Base-by-base conservation (phyloP, 140 eudicot species). In the Cichorium intybus region DNA sequence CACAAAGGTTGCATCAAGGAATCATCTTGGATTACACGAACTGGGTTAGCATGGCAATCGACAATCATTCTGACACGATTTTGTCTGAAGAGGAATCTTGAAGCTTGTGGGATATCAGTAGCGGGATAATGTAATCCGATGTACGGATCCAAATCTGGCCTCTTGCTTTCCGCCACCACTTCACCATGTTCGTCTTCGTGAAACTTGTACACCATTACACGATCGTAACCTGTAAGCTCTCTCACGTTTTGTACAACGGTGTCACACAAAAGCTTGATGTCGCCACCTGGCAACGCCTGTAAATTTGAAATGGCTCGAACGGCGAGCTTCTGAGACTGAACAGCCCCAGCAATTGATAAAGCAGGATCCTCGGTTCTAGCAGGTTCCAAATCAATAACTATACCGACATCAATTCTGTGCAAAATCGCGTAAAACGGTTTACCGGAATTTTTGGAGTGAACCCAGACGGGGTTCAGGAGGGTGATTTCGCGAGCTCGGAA, bases 181-280 rank as follows among this genome's bases (percentile, higher is more conserved):
- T 94, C 99, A 26, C 99, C 97, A 62, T 94, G 97, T 59, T 94
- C 96, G 56, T 94, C 99, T 66, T 94, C 99, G 17, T 94, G 97
- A 66, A 94, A 94, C 78, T 86, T 94, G 57, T 94, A 94, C 24
- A 86, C 95, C 99, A 94, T 88, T 37, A 94, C 99, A 72, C 97
- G 60, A 52, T 89, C 99, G 55, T 88, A 94, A 24, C 97, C 99
- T 0, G 99, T 94, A 12, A 86, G 82, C 74, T 86, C 89, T 77
- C 91, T 82, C 49, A 94, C 89, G 53, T 82, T 69, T 65, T 82
- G 69, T 39, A 94, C 99, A 35, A 94, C 95, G 1, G 95, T 77
- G 60, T 94, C 97, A 61, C 99, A 89, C 81, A 94, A 70, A 29
- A 94, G 85, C 83, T 79, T 79, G 39, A 86, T 72, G 72, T 94